These are phyloP conservation scores for Domatiomyces catenatus DNA, from an alignment of 2,329 filamentous ascomycete species.

Conservation along the genomic window DNA sequence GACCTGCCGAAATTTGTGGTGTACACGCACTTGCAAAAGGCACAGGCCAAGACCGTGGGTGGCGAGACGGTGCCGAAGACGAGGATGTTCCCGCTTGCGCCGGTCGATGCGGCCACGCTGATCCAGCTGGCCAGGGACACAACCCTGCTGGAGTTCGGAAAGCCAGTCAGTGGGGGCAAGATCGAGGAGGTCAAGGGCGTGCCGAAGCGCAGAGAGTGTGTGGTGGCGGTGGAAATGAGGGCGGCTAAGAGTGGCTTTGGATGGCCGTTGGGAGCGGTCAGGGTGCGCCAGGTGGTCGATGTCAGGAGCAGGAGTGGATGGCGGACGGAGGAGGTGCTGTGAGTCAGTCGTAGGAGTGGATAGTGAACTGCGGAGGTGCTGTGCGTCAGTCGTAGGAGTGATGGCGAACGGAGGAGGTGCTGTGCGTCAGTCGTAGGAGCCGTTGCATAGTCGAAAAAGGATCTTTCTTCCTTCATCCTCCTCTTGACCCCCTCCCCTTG, in stretches of 20 bases:
- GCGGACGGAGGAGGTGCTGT: constrained; percentile 15
- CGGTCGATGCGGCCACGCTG: constrained; percentile 60
- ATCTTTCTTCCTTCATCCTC: neutral
- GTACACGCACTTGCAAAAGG: constrained; percentile 70
- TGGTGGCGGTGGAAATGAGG: constrained; percentile 63
- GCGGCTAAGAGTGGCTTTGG: constrained; percentile 54
- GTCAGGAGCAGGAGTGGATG: constrained; percentile 48
- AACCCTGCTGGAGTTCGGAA: constrained; percentile 67
- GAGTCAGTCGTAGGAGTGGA: too few species aligned
- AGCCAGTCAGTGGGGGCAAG: constrained; percentile 83
- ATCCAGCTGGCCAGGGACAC: constrained; percentile 69
- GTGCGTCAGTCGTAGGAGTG: too few species aligned
- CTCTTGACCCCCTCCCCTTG: neutral
- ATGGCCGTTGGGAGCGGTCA: constrained; percentile 75
- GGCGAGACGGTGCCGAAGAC: constrained; percentile 50
- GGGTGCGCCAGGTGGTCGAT: constrained; percentile 65
- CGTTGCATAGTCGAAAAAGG: neutral
- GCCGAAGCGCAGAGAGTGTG: constrained; percentile 52
- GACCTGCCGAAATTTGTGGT: constrained; percentile 79
- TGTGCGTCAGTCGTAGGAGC: constrained; percentile 43
- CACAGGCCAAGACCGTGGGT: constrained; percentile 35
- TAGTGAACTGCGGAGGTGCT: too few species aligned
- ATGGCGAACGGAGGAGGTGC: too few species aligned
- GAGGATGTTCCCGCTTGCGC: constrained; percentile 74
- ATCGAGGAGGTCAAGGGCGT: constrained; percentile 37